These are phyloP conservation scores for Diaporthe caulivora DNA, from an alignment of 2,329 filamentous ascomycete genomes.

Conservation along the genomic window DNA sequence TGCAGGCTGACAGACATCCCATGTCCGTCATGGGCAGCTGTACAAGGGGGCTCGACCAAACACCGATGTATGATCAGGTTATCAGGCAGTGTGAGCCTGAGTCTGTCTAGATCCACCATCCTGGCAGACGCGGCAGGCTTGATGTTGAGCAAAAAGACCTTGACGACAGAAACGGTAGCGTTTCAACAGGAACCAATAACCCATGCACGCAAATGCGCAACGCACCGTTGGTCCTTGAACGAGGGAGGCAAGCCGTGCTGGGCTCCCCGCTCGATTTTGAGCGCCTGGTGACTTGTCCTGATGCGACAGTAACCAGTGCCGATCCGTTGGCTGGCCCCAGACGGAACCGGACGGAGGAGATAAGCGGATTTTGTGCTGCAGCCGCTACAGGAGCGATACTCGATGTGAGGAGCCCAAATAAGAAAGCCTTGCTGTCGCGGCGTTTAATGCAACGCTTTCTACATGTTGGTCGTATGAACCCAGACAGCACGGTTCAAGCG, in stretches of 20 bases:
- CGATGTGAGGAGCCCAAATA: no score
- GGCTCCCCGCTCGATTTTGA: neutral
- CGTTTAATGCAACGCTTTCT: neutral
- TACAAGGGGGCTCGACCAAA: conserved; percentile 2
- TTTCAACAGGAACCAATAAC: neutral
- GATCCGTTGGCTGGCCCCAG: neutral
- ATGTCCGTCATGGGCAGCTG: conserved; percentile 7
- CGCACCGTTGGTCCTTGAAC: neutral
- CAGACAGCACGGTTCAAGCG: neutral
- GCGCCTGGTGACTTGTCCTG: conserved; percentile 15
- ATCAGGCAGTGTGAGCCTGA: neutral
- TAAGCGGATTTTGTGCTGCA: neutral
- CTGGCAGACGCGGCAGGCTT: conserved; percentile 1
- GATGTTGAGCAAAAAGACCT: conserved; percentile 9
- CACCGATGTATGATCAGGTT: conserved; percentile 15
- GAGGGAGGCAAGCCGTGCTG: neutral
- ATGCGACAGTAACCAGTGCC: conserved; percentile 9
- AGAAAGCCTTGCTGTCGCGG: neutral
- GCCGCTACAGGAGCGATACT: neutral
- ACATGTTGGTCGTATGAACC: neutral
- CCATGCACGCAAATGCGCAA: neutral
- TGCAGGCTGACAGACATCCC: conserved; percentile 7
- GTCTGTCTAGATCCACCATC: neutral
- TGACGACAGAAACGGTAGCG: neutral
- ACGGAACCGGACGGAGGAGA: neutral